Evolutionary conservation across 2,329 filamentous ascomycete species (phyloP), one percentile per base, ranked within the genome.

Genomic region (Didymella sp.): DNA sequence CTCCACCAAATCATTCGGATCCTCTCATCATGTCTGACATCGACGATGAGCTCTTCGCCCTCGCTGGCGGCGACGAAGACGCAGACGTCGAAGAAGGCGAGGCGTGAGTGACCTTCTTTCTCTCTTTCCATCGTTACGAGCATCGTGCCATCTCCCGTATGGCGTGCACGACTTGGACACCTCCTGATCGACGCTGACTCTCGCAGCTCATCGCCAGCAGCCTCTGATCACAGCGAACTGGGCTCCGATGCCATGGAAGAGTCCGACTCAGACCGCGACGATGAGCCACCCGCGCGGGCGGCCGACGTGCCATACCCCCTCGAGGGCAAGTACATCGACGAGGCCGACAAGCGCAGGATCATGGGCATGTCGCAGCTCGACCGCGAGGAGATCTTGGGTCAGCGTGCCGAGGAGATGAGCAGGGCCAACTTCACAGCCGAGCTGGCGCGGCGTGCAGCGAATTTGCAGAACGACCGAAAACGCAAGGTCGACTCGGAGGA

Each of bases 161-260:
- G 28, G 28, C 28, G 3, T 31, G 28, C 28, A 31, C 28, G 12
- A 13, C 15, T 13, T 31, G 17, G 37, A 17, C 9, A 8, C 25
- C 44, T 30, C 47, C 35, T 51, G 47, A 63, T 66, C 68, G 62
- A 56, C 58, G 62, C 65, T 76, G 63, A 75, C 70, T 57, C 47
- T 56, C 54, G 62, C 71, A 94, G 90, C 53, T 93, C 89, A 19
- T 89, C 88, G 21, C 81, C 82, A 13, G 87, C 87, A 9, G 69
- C 74, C 28, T 82, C 80, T n/a, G 89, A 89, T 17, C 89, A 87
- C 48, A 84, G 87, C 72, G 96, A 92, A 6, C 64, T 90, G 49
- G 85, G 89, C 69, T 96, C 92, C 11, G 92, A 88, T 21, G 89
- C 91, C 21, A 96, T 96, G 92, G 92, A 94, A n/a, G 89, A 91